Conservation (phyloP, 1,284 basidiomycete species). For the Rhizoctonia solani region DNA sequence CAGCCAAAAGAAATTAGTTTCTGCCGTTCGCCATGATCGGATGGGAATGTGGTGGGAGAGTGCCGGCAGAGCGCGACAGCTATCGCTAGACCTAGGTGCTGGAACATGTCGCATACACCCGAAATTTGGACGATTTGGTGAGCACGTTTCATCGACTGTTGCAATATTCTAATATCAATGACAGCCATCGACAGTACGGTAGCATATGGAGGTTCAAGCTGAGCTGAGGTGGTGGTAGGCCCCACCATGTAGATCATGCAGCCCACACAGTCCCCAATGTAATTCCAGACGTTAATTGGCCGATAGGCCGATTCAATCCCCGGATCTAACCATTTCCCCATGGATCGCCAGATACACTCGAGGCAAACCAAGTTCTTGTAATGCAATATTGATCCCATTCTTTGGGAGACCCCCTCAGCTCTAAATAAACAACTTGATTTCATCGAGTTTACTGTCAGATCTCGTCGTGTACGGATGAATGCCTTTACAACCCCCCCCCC, state of each 20-base stretch:
- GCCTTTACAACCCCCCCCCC: too few species aligned
- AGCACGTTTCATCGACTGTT: too few species aligned
- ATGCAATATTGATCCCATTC: not conserved
- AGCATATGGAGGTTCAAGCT: conserved; percentile 19
- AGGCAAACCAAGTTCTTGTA: not conserved
- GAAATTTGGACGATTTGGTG: too few species aligned
- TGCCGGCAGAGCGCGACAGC: not conserved
- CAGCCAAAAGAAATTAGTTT: not conserved
- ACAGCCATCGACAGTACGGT: conserved; percentile 5
- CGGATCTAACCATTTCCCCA: conserved; percentile 7
- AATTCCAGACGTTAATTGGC: conserved; percentile 20
- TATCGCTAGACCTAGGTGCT: not conserved
- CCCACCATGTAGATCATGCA: not conserved
- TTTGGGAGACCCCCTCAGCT: not conserved
- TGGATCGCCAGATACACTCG: not conserved
- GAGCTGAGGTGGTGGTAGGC: conserved; percentile 12
- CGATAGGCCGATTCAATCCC: conserved; percentile 25
- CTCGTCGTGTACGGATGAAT: too few species aligned
- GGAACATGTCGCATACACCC: conserved; percentile 7
- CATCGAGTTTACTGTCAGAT: too few species aligned
- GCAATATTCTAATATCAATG: too few species aligned
- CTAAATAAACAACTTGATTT: not conserved
- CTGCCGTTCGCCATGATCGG: conserved; percentile 25
- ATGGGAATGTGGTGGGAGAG: conserved; percentile 14
- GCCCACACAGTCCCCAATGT: not conserved